Evolutionary conservation across 129 eudicot species (phyloP).

Genomic region (Pulicaria dysenterica): DNA sequence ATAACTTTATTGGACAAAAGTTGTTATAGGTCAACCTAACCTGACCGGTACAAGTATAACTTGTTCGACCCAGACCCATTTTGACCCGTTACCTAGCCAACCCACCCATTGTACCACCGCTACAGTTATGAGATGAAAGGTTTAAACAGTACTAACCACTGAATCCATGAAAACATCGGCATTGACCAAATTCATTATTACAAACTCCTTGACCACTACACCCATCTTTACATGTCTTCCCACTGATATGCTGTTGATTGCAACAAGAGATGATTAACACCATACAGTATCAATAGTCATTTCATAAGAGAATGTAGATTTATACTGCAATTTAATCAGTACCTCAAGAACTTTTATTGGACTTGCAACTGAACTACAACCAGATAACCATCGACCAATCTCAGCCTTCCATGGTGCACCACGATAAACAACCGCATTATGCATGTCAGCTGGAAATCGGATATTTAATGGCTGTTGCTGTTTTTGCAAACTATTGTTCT

Average conservation of each 20-base stretch:
- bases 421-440: slow-evolving; percentile 75
- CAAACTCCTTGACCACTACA: slow-evolving; percentile 94
- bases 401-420: slow-evolving; percentile 98
- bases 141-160: slow-evolving; percentile 58
- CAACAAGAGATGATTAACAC: slow-evolving; percentile 24
- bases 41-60: too few relatives aligned
- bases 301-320: neutral
- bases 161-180: slow-evolving; percentile 95
- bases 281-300: neutral
- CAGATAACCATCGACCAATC: slow-evolving; percentile 86
- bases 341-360: slow-evolving; percentile 75
- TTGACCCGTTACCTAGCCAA: neutral
- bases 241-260: slow-evolving; percentile 60
- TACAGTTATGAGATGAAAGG: slow-evolving; percentile 6
- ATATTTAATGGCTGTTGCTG: slow-evolving; percentile 39
- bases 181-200: slow-evolving; percentile 81
- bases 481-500: slow-evolving; percentile 23
- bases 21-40: too few relatives aligned
- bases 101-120: neutral
- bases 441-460: slow-evolving; percentile 72
- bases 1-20: too few relatives aligned
- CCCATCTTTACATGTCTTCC: slow-evolving; percentile 67
- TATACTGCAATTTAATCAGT: slow-evolving; percentile 6
- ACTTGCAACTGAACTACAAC: slow-evolving; percentile 59
- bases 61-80: neutral